Percentiles rank a stretch among this genome's conserved stretches.
phyloP scores from a whole-genome alignment of 1,284 basidiomycete species.

The Malassezia japonica region DNA sequence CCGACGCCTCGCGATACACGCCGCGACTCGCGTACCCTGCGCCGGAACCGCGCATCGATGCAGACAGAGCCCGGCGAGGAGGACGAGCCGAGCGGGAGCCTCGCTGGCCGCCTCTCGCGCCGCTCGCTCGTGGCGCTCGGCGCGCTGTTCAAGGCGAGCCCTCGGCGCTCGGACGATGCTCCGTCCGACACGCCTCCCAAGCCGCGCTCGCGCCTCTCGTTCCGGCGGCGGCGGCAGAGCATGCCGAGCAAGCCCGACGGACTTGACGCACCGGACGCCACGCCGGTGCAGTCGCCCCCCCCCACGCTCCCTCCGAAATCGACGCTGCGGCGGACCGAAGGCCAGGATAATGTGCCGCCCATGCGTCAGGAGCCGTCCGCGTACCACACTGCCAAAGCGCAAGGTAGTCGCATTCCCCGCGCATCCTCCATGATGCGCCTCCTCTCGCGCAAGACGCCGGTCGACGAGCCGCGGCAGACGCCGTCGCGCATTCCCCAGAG shows the following conservation, averaged over 20 bases:
- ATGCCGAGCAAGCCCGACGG: neutral
- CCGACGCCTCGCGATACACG: neutral
- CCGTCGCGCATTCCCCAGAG: constrained; percentile 9
- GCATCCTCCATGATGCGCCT: constrained; percentile 17
- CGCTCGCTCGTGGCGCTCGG: constrained; percentile 13
- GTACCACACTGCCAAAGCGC: constrained; percentile 16
- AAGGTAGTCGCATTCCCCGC: constrained; percentile 16
- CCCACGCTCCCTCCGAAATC: neutral
- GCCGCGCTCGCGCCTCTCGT: constrained; percentile 10
- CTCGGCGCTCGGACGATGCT: constrained; percentile 1
- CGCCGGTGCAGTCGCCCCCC: neutral
- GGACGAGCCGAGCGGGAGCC: constrained; percentile 2
- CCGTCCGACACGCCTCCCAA: neutral
- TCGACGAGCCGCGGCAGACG: neutral
- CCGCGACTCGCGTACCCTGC: too few species aligned
- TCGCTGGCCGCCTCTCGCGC: constrained; percentile 16
- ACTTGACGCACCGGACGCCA: neutral
- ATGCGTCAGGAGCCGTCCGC: constrained; percentile 12
- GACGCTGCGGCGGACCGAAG: constrained; percentile 1
- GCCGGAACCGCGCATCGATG: neutral
- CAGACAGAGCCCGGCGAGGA: neutral
- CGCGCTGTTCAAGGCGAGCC: constrained; percentile 13
- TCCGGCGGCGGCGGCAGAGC: constrained; percentile 13
- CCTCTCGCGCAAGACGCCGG: constrained; percentile 3
- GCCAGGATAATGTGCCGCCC: neutral